Conservation (phyloP, 2,329 filamentous ascomycete genomes). For the Nothophoma quercina region DNA sequence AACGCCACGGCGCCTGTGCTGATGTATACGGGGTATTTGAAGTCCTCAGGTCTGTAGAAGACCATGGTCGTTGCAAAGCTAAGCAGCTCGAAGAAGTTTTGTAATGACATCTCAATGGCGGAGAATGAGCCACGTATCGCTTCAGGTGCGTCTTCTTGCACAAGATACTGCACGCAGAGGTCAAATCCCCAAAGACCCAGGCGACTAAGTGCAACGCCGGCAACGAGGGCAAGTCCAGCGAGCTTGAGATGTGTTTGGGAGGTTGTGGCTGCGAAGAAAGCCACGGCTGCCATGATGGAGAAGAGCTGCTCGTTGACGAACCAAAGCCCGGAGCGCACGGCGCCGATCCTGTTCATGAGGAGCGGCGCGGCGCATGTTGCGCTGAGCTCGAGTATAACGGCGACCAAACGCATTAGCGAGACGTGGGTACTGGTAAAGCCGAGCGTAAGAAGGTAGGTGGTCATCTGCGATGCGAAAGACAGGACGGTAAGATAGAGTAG, state of each 20-base stretch:
- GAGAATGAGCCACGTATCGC: slow-evolving; percentile 70
- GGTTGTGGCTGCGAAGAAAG: slow-evolving; percentile 29
- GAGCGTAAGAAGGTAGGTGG: slow-evolving; percentile 66
- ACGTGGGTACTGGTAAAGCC: slow-evolving; percentile 63
- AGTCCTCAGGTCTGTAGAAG: slow-evolving; percentile 69
- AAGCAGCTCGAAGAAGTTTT: slow-evolving; percentile 74
- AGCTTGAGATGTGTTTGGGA: slow-evolving; percentile 22
- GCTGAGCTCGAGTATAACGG: slow-evolving; percentile 64
- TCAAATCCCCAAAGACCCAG: slow-evolving; percentile 59
- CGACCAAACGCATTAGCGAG: slow-evolving; percentile 61
- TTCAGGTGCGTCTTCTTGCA: slow-evolving; percentile 55
- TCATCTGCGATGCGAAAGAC: slow-evolving; percentile 63
- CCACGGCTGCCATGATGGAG: slow-evolving; percentile 56
- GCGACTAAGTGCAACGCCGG: slow-evolving; percentile 51
- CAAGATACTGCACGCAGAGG: slow-evolving; percentile 55
- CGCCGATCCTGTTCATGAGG: slow-evolving; percentile 59
- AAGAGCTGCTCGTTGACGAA: slow-evolving; percentile 72
- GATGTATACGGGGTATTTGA: slow-evolving; percentile 68
- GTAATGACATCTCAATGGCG: slow-evolving; percentile 70
- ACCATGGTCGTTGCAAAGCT: slow-evolving; percentile 72
- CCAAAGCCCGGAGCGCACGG: slow-evolving; percentile 74
- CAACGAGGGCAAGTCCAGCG: slow-evolving; percentile 44
- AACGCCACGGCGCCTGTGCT: slow-evolving; percentile 62
- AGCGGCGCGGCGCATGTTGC: slow-evolving; percentile 68
- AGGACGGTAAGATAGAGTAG: slow-evolving; percentile 66